Evolutionary conservation across 2,329 filamentous ascomycete species (phyloP).

Genomic region (Beauveria caledonica): DNA sequence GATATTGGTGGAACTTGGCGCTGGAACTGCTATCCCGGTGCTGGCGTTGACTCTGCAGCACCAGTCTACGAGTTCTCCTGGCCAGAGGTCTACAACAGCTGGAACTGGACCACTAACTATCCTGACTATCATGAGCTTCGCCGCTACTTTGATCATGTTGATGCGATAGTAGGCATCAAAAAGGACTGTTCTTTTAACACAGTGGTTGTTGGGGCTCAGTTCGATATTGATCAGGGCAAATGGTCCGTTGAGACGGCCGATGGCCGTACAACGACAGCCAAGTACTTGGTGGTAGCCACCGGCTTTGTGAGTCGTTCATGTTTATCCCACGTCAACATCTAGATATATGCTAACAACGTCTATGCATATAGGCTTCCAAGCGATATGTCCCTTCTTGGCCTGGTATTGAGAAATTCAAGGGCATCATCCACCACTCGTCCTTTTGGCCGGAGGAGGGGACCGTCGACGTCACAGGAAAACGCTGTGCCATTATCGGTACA

Average conservation of each 20-base stretch:
- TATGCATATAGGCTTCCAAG: constrained; percentile 36
- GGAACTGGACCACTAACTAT: constrained; percentile 42
- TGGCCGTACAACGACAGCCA: constrained; percentile 35
- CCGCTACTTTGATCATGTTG: constrained; percentile 47
- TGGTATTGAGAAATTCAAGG: constrained; percentile 47
- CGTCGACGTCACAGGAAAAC: constrained; percentile 45
- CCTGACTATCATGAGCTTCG: constrained; percentile 39
- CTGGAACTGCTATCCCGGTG: constrained; percentile 43
- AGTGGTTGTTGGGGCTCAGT: constrained; percentile 38
- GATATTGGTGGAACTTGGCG: constrained; percentile 41
- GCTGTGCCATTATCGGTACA: constrained; percentile 51
- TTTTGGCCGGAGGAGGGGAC: constrained; percentile 46
- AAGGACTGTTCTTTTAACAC: constrained; percentile 45
- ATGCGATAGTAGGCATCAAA: constrained; percentile 38
- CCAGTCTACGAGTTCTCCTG: constrained; percentile 39
- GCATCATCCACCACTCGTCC: constrained; percentile 45
- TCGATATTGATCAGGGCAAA: constrained; percentile 31
- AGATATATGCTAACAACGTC: background rate
- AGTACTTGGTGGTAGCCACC: constrained; percentile 40
- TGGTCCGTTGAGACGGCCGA: constrained; percentile 39
- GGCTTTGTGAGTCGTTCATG: constrained; percentile 20
- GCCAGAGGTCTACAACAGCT: constrained; percentile 37
- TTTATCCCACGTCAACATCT: fast-evolving
- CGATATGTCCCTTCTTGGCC: constrained; percentile 47
- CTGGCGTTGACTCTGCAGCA: constrained; percentile 36